Percentiles rank a stretch among this genome's conserved stretches.
phyloP scores from a whole-genome alignment of 2,329 filamentous ascomycete genomes.

The Westerdykella ornata region DNA sequence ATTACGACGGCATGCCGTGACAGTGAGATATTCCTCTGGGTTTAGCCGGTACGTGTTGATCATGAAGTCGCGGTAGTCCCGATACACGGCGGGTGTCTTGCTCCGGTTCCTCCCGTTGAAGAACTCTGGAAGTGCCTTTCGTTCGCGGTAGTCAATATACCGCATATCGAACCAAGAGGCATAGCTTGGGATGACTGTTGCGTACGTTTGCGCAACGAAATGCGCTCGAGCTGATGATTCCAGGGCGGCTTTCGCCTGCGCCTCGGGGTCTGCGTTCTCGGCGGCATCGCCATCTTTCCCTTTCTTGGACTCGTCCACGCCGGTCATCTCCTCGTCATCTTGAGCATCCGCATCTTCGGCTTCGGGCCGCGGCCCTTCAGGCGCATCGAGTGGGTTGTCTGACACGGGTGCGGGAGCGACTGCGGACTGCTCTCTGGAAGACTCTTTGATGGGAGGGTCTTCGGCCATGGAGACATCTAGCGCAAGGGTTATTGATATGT shows the following conservation, averaged over 20 bases:
- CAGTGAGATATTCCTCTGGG: conserved; percentile 90
- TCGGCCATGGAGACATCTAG: conserved; percentile 50
- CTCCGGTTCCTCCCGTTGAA: conserved; percentile 98
- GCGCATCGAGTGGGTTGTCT: conserved; percentile 64
- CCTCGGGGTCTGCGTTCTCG: conserved; percentile 34
- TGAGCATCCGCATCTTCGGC: conserved; percentile 53
- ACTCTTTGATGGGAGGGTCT: conserved; percentile 38
- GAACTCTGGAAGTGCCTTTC: conserved; percentile 92
- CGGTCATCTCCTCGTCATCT: conserved; percentile 65
- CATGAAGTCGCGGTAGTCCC: conserved; percentile 99
- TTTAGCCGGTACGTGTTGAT: conserved; percentile 98
- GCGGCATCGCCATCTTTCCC: conserved; percentile 30
- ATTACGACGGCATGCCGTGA: conserved; percentile 91
- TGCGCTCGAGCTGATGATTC: conserved; percentile 87
- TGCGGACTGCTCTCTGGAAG: conserved; percentile 49
- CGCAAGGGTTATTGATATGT: conserved; percentile 8
- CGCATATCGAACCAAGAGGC: conserved; percentile 99
- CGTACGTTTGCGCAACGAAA: conserved; percentile 85
- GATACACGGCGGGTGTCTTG: conserved; percentile 95
- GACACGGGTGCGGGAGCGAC: conserved; percentile 50
- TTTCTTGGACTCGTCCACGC: conserved; percentile 34
- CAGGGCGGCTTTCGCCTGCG: conserved; percentile 70
- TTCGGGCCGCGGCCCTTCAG: conserved; percentile 52
- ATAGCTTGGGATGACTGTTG: conserved; percentile 95
- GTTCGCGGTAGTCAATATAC: conserved; percentile 80